A percentile compares a stretch with the other conserved stretches of the same genome.
Conservation (phyloP, 495 filamentous ascomycete species). For the Penicillium herquei region DNA sequence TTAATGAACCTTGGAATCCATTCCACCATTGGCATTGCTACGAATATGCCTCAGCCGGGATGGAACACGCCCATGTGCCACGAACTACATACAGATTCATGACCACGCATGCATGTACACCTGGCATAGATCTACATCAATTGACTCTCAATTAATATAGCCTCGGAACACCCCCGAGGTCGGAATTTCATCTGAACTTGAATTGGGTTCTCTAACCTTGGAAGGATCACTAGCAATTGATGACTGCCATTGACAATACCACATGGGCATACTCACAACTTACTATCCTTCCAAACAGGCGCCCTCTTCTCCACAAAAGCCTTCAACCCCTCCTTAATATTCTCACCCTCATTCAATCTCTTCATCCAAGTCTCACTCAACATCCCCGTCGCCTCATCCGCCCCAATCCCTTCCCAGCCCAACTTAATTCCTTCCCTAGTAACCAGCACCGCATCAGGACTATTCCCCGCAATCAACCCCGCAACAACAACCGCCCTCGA, state of each 20-base stretch:
- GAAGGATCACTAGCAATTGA: too few species aligned
- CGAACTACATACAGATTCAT: too few species aligned
- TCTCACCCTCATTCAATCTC: slow-evolving; percentile 67
- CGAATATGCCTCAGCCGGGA: too few species aligned
- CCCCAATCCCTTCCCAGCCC: slow-evolving; percentile 68
- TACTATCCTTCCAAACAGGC: slow-evolving; percentile 73
- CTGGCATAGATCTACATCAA: too few species aligned
- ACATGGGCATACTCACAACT: slow-evolving; percentile 61
- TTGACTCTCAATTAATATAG: too few species aligned
- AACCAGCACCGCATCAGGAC: slow-evolving; percentile 73
- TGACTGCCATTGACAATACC: not conserved
- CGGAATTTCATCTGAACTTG: too few species aligned
- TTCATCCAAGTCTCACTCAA: slow-evolving; percentile 58
- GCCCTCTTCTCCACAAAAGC: slow-evolving; percentile 82
- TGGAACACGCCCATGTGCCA: too few species aligned
- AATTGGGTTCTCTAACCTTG: too few species aligned
- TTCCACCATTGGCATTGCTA: too few species aligned
- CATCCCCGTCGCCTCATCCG: slow-evolving; percentile 60
- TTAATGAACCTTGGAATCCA: too few species aligned
- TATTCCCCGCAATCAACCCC: slow-evolving; percentile 48
- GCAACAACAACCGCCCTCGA: slow-evolving; percentile 54
- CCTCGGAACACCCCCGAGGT: too few species aligned
- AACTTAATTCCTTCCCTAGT: slow-evolving; percentile 66
- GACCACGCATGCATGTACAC: too few species aligned
- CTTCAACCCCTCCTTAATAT: slow-evolving; percentile 74